Evolutionary conservation across 129 eudicot genomes (phyloP), one percentile per base, ranked within the genome.

Genomic region (Arctium lappa): DNA sequence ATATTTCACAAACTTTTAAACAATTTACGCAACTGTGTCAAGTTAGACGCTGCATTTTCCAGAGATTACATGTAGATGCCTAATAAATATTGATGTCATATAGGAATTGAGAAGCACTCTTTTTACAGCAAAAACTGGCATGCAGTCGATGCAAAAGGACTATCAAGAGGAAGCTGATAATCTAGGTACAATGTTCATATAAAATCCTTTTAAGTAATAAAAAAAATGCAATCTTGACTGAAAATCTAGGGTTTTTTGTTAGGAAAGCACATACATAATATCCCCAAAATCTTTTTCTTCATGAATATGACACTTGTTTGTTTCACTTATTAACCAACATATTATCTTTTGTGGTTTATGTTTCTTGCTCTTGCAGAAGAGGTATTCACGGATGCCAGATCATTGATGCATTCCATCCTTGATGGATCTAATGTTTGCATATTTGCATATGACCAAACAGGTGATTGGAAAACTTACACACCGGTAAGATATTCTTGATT

Each of bases 371-470:
- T 73, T 86, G 82, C 98, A 94, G 98, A 79, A 81, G 90, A 88
- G 82, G 93, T 91, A 79, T 94, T 88, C 86, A 81, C 90, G 40
- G 97, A 94, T 70, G 89, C 92, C 11, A 89, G 85, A 75, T 94
- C 98, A 30, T 77, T 94, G 82, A 86, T 94, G 79, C 92, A 93
- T 50, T 91, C 97, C 2, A 92, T 90, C 65, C 98, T 94, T 77
- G 97, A 91, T 86, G 98, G 98, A 62, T 91, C 85, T 78, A 94
- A 91, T 84, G 94, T 90, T 40, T 91, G 98, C 79, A 86, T 91
- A 77, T 94, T 94, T 87, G 98, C 97, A 76, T 94, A 92, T 74
- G 98, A 94, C 44, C 98, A 91, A 87, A 94, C 98, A 7, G 97
- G 97, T 79, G 78, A 97, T 5, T 97, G 98, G 12, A 94, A 94